These are phyloP conservation scores for Colletotrichum liriopes DNA, from an alignment of 2,329 filamentous ascomycete species.

Conservation along the genomic window DNA sequence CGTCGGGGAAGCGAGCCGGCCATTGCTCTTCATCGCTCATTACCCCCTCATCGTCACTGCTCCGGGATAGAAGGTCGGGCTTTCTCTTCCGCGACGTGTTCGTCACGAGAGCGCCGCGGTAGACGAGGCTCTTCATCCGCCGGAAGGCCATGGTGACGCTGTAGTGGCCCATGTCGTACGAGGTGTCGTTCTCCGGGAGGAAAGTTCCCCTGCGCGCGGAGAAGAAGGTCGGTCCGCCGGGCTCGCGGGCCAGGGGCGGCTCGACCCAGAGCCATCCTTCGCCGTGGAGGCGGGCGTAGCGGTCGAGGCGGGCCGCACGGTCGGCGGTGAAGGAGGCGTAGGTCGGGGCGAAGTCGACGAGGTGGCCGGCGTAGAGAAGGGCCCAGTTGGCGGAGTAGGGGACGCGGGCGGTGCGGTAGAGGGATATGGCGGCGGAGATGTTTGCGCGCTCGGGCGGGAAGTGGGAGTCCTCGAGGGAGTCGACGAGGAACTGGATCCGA, in stretches of 20 bases:
- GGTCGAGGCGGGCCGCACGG: conserved; percentile 56
- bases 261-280: conserved; percentile 64
- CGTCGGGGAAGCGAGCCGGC: not conserved
- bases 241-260: conserved; percentile 54
- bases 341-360: conserved; percentile 58
- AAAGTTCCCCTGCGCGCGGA: conserved; percentile 52
- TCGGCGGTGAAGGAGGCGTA: conserved; percentile 57
- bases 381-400: conserved; percentile 57
- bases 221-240: conserved; percentile 39
- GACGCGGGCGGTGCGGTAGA: conserved; percentile 59
- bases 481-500: conserved; percentile 52
- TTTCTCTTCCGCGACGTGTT: conserved; percentile 2
- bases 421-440: conserved; percentile 59
- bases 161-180: conserved; percentile 52
- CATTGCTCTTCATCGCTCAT: not conserved
- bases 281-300: conserved; percentile 55
- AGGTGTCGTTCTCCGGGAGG: conserved; percentile 46
- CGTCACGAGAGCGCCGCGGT: not conserved
- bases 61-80: not conserved
- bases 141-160: conserved; percentile 50
- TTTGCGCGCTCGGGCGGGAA: conserved; percentile 58
- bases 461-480: conserved; percentile 50
- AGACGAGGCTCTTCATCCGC: conserved; percentile 3
- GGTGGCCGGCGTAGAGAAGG: conserved; percentile 59
- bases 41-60: not conserved